Base-by-base conservation (phyloP, 2,329 filamentous ascomycete genomes). In the Penicillium sp. region DNA sequence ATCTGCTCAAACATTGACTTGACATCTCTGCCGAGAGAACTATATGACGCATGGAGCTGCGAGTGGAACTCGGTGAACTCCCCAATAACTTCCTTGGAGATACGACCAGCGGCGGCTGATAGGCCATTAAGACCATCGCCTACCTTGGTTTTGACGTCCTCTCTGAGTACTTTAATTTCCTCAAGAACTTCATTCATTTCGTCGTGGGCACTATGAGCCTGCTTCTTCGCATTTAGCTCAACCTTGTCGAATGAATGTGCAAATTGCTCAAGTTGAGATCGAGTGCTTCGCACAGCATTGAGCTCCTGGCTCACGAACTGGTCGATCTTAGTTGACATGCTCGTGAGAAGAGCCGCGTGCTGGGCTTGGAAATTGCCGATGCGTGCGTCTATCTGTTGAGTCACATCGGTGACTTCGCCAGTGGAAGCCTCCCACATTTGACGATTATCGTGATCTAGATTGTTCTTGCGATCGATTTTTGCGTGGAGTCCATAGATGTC, bases 121-220 rank as follows among this genome's bases (percentile, higher is more conserved):
- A 97, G 82, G 26, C 88, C 84, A 60, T 88, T 84, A 38, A 97
- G 75, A 7, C 90, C 91, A 62, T 90, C 84, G 2, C 88, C 88
- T 41, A 97, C 88, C 52, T 86, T 85, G 42, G 80, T 76, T 73
- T 96, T 96, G 44, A 97, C 88, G 45, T 88, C 84, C 65, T 95
- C 87, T 24, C 91, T 82, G 25, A 97, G 77, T n/a, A 81, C 82
- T 65, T 90, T 90, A 66, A 97, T 95, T 65, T 95, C 91, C 60
- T 93, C 88, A 8, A 98, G 76, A 1, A 95, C 85, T n/a, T 81
- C 76, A 59, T 96, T 90, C 87, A 96, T 90, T 48, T 90, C 86
- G 41, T 90, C 83, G 60, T 86, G 88, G 3, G 89, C 85, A 52
- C 60, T 57, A 4, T 58, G 60, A 1, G 65, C 70, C 48, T 72